phyloP scores from a whole-genome alignment of 2,329 filamentous ascomycete species.

The Cladophialophora yegresii region DNA sequence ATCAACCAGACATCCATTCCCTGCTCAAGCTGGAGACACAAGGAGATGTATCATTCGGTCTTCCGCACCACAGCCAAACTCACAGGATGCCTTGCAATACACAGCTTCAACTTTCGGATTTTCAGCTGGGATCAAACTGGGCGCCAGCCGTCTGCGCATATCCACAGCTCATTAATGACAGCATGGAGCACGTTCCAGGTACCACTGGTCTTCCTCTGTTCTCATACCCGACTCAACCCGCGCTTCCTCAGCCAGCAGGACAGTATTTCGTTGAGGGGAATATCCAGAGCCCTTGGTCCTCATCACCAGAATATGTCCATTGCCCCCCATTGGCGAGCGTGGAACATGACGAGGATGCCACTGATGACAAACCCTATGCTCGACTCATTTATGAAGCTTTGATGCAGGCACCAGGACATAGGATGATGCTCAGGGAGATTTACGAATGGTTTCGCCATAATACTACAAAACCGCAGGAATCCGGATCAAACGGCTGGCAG shows the following conservation, averaged over 20 bases:
- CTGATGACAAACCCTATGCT: constrained; percentile 70
- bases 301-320: constrained; percentile 21
- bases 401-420: constrained; percentile 63
- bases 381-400: constrained; percentile 77
- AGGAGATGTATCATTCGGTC: constrained; percentile 6
- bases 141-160: constrained; percentile 8
- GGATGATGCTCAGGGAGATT: constrained; percentile 80
- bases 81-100: constrained; percentile 9
- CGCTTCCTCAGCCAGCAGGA: constrained; percentile 15
- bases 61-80: neutral
- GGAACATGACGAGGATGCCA: constrained; percentile 38
- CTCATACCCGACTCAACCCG: constrained; percentile 10
- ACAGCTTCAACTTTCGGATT: constrained; percentile 24
- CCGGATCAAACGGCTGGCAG: constrained; percentile 74
- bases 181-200: neutral
- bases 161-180: constrained; percentile 10
- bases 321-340: constrained; percentile 6
- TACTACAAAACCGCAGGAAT: constrained; percentile 70
- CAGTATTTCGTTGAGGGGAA: constrained; percentile 21
- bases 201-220: constrained; percentile 4
- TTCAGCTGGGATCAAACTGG: constrained; percentile 21
- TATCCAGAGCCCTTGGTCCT: constrained; percentile 24
- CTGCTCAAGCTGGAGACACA: constrained; percentile 20
- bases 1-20: constrained; percentile 8
- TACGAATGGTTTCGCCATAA: constrained; percentile 87